Base-by-base conservation (phyloP, 768 basidiomycete genomes). In the Trametes gibbosa region DNA sequence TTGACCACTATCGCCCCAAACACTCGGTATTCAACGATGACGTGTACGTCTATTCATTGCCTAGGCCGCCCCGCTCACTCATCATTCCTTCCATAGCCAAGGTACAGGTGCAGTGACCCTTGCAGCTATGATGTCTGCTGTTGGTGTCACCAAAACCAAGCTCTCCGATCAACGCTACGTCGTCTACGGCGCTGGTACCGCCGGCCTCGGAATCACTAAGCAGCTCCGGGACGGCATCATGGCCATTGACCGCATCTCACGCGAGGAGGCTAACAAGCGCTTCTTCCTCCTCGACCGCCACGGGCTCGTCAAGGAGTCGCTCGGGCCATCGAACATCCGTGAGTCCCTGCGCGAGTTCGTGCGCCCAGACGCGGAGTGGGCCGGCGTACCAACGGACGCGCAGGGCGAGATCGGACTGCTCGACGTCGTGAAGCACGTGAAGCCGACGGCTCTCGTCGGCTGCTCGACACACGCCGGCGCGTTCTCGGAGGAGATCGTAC, bases 1-100 rank as follows among this genome's bases (percentile, higher is more conserved):
- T 94, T 37, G 77, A 84, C 41, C 73, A 76, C 39, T 92, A 89
- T 71, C 76, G 79, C 9, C 77, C 81, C 42, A 71, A 79, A n/a
- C 87, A 89, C 63, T 75, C 86, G 0, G 81, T 84, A 5, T 89
- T 94, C 77, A 95, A 95, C 68, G 92, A 95, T 62, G 92, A 95
- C 69, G 88, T 93, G 87, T 87, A 70, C 1, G 73, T 65, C n/a
- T 39, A 23, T 1, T 1, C 51, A 29, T 19, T 39, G 23, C 45
- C 43, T 16, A 13, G 2, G 7, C 25, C 32, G 49, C 37, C 9
- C 24, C 0, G 7, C 14, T 29, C 10, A 19, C 47, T 45, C 8
- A 42, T 29, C 27, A 12, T 21, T 17, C 1, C 19, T 7, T 49
- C 32, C 41, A 16, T 58, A 89, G 86, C 25, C 87, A 89, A 77